Conservation (phyloP, 345 rosid genomes). For the Eucalyptus caleyi region DNA sequence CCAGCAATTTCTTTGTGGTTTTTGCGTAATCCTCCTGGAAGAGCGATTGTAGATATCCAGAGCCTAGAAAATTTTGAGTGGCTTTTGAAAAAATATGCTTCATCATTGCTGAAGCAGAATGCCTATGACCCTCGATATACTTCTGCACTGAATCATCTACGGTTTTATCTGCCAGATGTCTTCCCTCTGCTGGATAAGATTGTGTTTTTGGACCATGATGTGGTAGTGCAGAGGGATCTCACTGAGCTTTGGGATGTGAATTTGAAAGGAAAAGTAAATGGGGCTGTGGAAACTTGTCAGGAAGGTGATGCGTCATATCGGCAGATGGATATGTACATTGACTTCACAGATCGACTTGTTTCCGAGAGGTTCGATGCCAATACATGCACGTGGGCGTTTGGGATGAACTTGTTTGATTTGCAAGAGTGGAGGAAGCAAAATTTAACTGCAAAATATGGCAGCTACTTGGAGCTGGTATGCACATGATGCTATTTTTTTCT, state of each 20-base stretch:
- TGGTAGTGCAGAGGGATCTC: conserved; percentile 81
- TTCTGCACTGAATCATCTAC: conserved; percentile 70
- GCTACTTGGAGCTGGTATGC: conserved; percentile 65
- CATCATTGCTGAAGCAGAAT: conserved; percentile 38
- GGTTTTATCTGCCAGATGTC: conserved; percentile 75
- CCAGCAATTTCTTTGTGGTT: conserved; percentile 95
- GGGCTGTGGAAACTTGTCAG: conserved; percentile 83
- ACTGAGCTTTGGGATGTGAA: conserved; percentile 54
- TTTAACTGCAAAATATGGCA: conserved; percentile 38
- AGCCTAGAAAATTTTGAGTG: conserved; percentile 54
- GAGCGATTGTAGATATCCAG: conserved; percentile 51
- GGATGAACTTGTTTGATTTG: conserved; percentile 85
- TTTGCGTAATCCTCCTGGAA: conserved; percentile 51
- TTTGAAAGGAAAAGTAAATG: conserved; percentile 77
- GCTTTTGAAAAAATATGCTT: conserved; percentile 40
- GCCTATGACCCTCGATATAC: conserved; percentile 56
- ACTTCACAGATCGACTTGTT: conserved; percentile 64
- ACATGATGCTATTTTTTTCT: background rate
- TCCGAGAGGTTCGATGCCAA: conserved; percentile 41
- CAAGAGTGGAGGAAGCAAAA: conserved; percentile 66
- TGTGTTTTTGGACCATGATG: conserved; percentile 83
- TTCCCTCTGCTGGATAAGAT: conserved; percentile 68
- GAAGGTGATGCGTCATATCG: conserved; percentile 46
- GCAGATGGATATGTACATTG: conserved; percentile 42
- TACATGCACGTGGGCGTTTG: conserved; percentile 93